A percentile compares a stretch with the other conserved stretches of the same genome.
phyloP scores from a whole-genome alignment of 805 yeast genomes.

The Candida chilensis region DNA sequence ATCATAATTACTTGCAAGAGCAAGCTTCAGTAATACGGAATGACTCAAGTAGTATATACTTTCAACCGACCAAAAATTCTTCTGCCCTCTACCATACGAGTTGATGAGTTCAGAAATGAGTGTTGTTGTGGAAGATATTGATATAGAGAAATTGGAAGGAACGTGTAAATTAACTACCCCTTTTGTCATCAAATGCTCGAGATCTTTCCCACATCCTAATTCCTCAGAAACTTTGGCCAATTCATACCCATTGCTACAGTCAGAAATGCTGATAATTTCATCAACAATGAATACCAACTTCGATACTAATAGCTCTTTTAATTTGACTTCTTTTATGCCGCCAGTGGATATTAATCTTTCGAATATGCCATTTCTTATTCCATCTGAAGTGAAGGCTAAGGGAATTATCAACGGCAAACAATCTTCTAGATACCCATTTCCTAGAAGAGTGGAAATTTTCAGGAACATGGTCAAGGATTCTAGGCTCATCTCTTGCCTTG shows the following conservation, averaged over 20 bases:
- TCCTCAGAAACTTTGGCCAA: slow-evolving; percentile 6
- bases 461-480: slow-evolving; percentile 7
- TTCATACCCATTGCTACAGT: slow-evolving; percentile 19
- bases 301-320: background rate
- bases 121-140: no score
- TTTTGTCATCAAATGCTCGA: slow-evolving; percentile 1
- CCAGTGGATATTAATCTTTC: slow-evolving; percentile 6
- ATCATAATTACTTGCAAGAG: no score
- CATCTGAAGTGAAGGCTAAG: slow-evolving; percentile 28
- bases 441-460: slow-evolving; percentile 1
- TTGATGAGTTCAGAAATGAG: no score
- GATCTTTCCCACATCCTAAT: background rate
- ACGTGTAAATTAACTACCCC: no score
- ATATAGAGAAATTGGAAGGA: no score
- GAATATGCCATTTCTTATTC: slow-evolving; percentile 22
- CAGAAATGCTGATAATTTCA: slow-evolving; percentile 27
- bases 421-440: slow-evolving; percentile 14
- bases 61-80: no score
- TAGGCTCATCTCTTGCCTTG: background rate
- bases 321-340: background rate
- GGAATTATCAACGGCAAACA: slow-evolving; percentile 31
- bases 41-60: no score
- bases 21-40: no score
- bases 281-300: slow-evolving; percentile 20
- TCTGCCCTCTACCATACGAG: no score